phyloP scores from a whole-genome alignment of 1,284 basidiomycete species.

The Cryptococcus sp. region DNA sequence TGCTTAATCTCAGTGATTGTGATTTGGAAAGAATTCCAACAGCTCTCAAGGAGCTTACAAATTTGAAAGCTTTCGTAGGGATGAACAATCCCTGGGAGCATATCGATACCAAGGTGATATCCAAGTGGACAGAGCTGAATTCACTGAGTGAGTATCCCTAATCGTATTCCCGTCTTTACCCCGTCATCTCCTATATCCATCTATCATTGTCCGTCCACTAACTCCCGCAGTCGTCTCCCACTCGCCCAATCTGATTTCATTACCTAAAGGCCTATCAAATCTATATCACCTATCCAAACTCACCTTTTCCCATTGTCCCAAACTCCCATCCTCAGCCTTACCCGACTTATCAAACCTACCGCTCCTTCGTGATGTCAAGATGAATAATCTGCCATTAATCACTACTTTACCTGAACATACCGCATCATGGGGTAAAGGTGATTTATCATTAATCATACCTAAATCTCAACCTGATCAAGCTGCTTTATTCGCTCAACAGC shows the following conservation, averaged over 20 bases:
- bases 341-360: slow-evolving; percentile 38
- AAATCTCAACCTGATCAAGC: slow-evolving; percentile 1
- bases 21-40: slow-evolving; percentile 25
- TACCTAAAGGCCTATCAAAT: slow-evolving; percentile 20
- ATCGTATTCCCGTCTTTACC: too few relatives aligned
- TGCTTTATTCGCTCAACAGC: neutral
- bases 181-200: neutral
- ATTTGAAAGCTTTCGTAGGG: slow-evolving; percentile 42
- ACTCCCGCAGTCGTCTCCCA: slow-evolving; percentile 36
- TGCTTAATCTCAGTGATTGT: slow-evolving; percentile 39
- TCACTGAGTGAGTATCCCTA: slow-evolving; percentile 32
- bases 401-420: slow-evolving; percentile 31
- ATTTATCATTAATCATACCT: slow-evolving; percentile 15
- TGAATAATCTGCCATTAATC: slow-evolving; percentile 40
- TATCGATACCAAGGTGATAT: slow-evolving; percentile 27
- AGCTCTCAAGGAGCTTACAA: slow-evolving; percentile 17
- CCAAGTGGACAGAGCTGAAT: slow-evolving; percentile 37
- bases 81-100: slow-evolving; percentile 38
- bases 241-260: slow-evolving; percentile 31
- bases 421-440: slow-evolving; percentile 36
- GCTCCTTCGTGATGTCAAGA: slow-evolving; percentile 40
- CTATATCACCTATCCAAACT: slow-evolving; percentile 39
- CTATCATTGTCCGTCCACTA: neutral
- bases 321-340: slow-evolving; percentile 22
- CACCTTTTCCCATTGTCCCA: slow-evolving; percentile 42